Conservation (phyloP, 257 asterid genomes). For the Fraxinus pennsylvanica region DNA sequence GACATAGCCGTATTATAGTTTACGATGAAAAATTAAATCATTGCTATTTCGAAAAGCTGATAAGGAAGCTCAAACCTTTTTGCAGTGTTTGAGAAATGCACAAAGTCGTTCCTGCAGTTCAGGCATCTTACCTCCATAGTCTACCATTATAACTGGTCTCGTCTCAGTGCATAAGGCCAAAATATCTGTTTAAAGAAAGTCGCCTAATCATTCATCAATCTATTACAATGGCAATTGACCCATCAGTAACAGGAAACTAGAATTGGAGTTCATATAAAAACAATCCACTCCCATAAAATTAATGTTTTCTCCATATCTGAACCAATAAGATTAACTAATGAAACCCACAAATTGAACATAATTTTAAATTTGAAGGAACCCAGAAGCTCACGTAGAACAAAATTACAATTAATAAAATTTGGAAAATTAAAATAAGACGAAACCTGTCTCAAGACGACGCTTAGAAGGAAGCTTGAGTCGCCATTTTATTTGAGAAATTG, state of each 20-base stretch:
- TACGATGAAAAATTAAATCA: background rate
- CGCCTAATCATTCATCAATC: background rate
- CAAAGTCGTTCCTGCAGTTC: constrained; percentile 73
- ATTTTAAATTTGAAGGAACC: background rate
- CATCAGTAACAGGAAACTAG: background rate
- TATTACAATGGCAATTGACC: background rate
- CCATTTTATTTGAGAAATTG: constrained; percentile 73
- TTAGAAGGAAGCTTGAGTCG: constrained; percentile 67
- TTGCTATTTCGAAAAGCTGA: background rate
- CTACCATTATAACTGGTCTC: constrained; percentile 92
- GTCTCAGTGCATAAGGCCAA: constrained; percentile 74
- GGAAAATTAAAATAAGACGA: background rate
- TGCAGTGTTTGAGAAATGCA: constrained; percentile 61
- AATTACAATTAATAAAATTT: background rate
- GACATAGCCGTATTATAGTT: background rate
- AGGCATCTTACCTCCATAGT: constrained; percentile 96
- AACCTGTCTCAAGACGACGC: constrained; percentile 78
- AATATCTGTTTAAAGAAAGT: constrained; percentile 46
- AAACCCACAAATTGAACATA: constrained; percentile 9
- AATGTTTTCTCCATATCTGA: background rate
- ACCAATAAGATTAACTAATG: background rate
- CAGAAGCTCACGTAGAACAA: background rate
- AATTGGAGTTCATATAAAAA: background rate
- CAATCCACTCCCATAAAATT: background rate
- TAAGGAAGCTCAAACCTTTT: constrained; percentile 40